Evolutionary conservation across 2,329 filamentous ascomycete species (phyloP), one percentile per base, ranked within the genome.

Genomic region (Trichoderma sp.): DNA sequence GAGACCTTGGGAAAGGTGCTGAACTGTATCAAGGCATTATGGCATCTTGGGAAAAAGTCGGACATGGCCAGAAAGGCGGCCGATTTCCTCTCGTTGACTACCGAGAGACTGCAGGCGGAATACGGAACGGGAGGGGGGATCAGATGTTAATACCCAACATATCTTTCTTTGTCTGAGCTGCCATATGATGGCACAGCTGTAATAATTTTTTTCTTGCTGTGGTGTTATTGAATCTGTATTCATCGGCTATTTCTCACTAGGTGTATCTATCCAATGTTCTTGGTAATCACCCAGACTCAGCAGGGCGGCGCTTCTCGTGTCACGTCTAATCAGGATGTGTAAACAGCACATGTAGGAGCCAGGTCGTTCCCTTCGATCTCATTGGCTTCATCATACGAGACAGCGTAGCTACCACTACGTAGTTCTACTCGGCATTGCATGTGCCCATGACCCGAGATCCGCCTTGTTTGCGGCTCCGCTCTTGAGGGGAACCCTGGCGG

Each of bases 31-130:
- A 55, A 55, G 24, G 51, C 51, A 7, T 34, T 55, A 24, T 55
- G 51, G 51, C 34, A 55, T 55, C 19, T 55, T n/a, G 51, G 51
- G 17, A 55, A 55, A 6, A 55, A 55, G 51, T 55, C 51, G 7
- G 51, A 55, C 24, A 55, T 55, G 51, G 51, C 51, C 3, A 41
- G 51, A 17, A 41, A 41, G 24, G 34, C 51, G 34, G 51, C 51
- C 10, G 51, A 41, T 7, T 55, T 55, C 24, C 51, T 55, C n/a
- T 55, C 51, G 7, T 24, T 43, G 7, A 41, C 30, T 15, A 55
- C 17, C 1, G 51, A 55, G 30, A 41, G 30, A 55, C 17, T 55
- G 41, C 17, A 19, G 24, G 26, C 21, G 15, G 51, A 55, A 3
- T 55, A 55, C 12, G 51, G 51, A 41, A 41, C 41, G 15, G n/a